Percentiles rank a stretch among this genome's conserved stretches.
phyloP scores from a whole-genome alignment of 495 filamentous ascomycete genomes.

The Penicillium robsamsonii region DNA sequence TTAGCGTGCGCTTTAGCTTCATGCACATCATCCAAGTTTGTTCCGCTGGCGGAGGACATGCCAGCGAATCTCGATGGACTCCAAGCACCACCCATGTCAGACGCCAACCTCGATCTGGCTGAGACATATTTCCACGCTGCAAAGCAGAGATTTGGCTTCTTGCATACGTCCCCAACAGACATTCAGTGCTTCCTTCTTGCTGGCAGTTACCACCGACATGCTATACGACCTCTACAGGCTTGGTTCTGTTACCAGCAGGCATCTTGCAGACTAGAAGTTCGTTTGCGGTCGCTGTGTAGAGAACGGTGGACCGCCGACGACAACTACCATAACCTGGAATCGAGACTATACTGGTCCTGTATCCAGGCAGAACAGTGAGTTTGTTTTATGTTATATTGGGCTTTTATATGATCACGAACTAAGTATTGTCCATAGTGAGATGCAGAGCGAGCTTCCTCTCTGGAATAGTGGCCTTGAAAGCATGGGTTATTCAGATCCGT shows the following conservation, averaged over 20 bases:
- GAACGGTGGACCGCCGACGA: constrained; percentile 27
- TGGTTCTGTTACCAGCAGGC: constrained; percentile 34
- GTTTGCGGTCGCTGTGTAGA: constrained; percentile 24
- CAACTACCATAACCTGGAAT: constrained; percentile 29
- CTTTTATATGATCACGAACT: neutral
- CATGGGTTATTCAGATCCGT: constrained; percentile 22
- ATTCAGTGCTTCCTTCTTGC: constrained; percentile 31
- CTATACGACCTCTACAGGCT: constrained; percentile 25
- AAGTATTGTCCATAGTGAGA: constrained; percentile 19
- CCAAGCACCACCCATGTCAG: constrained; percentile 18
- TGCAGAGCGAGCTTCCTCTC: constrained; percentile 28
- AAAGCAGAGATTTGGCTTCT: constrained; percentile 26
- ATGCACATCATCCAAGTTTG: constrained; percentile 16
- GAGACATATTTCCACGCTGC: constrained; percentile 31
- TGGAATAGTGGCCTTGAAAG: constrained; percentile 28
- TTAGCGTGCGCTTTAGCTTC: constrained; percentile 28
- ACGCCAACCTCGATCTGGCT: constrained; percentile 23
- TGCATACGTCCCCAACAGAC: constrained; percentile 26
- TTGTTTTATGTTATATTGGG: neutral
- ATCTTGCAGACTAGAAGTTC: constrained; percentile 30
- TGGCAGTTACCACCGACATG: constrained; percentile 27
- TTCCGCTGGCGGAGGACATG: constrained; percentile 13
- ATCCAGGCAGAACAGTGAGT: constrained; percentile 30
- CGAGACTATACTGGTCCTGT: constrained; percentile 31
- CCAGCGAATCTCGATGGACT: constrained; percentile 24